Conservation (phyloP, 1,139 yeast species). For the Hyphopichia pseudoburtonii region DNA sequence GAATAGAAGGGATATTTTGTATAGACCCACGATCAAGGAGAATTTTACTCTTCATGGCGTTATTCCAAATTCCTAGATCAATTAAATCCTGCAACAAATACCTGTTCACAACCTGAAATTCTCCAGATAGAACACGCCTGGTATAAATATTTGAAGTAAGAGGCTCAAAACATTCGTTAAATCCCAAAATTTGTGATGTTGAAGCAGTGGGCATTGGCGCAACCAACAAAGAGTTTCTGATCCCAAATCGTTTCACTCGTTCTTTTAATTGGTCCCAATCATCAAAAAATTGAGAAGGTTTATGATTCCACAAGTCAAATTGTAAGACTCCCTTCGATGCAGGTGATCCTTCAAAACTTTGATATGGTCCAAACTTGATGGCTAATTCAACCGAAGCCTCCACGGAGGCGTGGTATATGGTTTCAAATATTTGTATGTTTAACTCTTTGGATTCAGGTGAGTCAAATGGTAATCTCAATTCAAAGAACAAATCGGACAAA, state of each 20-base stretch:
- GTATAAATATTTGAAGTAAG: slow-evolving; percentile 85
- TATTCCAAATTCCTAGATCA: slow-evolving; percentile 81
- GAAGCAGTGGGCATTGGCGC: slow-evolving; percentile 98
- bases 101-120: slow-evolving; percentile 85
- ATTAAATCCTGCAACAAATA: slow-evolving; percentile 78
- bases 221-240: slow-evolving; percentile 78
- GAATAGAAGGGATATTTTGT: slow-evolving; percentile 74
- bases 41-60: slow-evolving; percentile 76
- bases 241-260: slow-evolving; percentile 59
- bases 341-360: slow-evolving; percentile 74
- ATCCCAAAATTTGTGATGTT: slow-evolving; percentile 86
- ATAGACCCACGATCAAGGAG: slow-evolving; percentile 84
- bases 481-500: slow-evolving; percentile 80
- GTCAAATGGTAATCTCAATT: slow-evolving; percentile 77
- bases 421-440: slow-evolving; percentile 82
- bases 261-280: slow-evolving; percentile 74
- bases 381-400: slow-evolving; percentile 82
- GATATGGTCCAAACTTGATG: slow-evolving; percentile 61
- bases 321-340: slow-evolving; percentile 78
- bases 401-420: slow-evolving; percentile 83
- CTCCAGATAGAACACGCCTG: slow-evolving; percentile 85
- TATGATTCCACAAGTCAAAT: slow-evolving; percentile 77
- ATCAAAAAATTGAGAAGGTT: slow-evolving; percentile 66
- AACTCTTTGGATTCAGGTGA: slow-evolving; percentile 67
- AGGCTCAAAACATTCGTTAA: slow-evolving; percentile 90